A percentile compares a stretch with the other conserved stretches of the same genome.
phyloP scores from a whole-genome alignment of 202 grass and related monocot genomes.

The Setaria italica region DNA sequence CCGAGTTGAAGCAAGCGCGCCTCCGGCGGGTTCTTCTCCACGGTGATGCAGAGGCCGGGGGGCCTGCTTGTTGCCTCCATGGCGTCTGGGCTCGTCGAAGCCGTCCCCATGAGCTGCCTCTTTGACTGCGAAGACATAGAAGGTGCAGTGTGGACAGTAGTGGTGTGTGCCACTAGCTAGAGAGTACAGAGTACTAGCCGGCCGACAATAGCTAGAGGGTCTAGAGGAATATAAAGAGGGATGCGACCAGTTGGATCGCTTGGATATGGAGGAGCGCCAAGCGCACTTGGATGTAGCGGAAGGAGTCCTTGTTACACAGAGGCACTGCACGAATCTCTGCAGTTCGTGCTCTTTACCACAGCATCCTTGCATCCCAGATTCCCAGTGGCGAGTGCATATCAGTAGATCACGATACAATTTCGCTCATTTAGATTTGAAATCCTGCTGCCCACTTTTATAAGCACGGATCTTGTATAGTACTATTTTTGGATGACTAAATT shows the following conservation, averaged over 20 bases:
- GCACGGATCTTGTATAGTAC: neutral
- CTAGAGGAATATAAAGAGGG: neutral
- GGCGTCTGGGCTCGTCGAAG: slow-evolving; percentile 49
- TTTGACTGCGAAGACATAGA: neutral
- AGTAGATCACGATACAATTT: neutral
- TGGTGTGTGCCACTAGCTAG: neutral
- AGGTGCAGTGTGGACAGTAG: neutral
- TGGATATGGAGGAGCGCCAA: slow-evolving; percentile 29
- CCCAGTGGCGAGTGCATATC: neutral
- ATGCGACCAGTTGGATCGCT: slow-evolving; percentile 20
- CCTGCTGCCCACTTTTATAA: neutral
- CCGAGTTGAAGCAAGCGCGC: slow-evolving; percentile 64
- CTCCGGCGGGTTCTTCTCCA: slow-evolving; percentile 70
- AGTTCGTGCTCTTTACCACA: neutral
- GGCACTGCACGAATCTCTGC: neutral
- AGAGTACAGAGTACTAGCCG: neutral
- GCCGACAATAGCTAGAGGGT: neutral
- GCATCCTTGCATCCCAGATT: neutral
- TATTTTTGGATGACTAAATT: too few species aligned
- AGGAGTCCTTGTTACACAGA: neutral
- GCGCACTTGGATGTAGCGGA: slow-evolving; percentile 26
- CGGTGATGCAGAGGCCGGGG: slow-evolving; percentile 54
- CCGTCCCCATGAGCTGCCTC: slow-evolving; percentile 47
- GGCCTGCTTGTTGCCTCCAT: slow-evolving; percentile 42
- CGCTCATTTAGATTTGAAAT: neutral